phyloP scores from a whole-genome alignment of 768 basidiomycete species.

The Trametes cingulata region DNA sequence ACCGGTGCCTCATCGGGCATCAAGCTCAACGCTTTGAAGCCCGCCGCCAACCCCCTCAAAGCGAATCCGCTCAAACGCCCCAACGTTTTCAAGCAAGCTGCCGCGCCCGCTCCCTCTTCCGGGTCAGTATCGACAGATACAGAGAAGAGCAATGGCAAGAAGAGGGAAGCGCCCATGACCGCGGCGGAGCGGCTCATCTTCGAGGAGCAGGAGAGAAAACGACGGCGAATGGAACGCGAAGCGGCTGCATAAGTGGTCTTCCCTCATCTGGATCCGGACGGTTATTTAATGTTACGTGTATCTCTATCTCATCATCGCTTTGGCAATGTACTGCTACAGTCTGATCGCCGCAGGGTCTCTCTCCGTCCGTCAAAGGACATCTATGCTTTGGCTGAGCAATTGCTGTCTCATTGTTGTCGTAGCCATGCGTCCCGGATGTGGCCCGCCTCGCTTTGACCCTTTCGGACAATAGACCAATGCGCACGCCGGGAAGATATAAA shows the following conservation, averaged over 20 bases:
- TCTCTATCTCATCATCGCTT: constrained; percentile 12
- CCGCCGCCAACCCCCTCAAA: constrained; percentile 60
- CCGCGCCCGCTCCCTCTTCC: constrained; percentile 35
- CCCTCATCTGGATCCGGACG: constrained; percentile 9
- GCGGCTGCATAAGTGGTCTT: constrained; percentile 15
- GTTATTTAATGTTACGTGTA: constrained; percentile 24
- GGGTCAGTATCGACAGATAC: constrained; percentile 29
- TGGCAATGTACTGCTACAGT: constrained; percentile 16
- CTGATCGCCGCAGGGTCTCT: background rate
- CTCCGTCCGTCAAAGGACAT: background rate
- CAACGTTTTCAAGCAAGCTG: constrained; percentile 68
- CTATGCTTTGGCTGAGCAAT: background rate
- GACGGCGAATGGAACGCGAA: constrained; percentile 68
- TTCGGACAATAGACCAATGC: constrained; percentile 12
- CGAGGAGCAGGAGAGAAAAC: constrained; percentile 91
- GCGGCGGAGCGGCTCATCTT: constrained; percentile 84
- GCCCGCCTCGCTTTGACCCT: constrained; percentile 9
- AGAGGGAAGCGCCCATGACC: constrained; percentile 67
- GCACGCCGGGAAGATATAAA: constrained; percentile 1
- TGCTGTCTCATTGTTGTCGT: constrained; percentile 7
- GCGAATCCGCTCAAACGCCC: constrained; percentile 70
- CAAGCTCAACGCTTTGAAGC: constrained; percentile 47
- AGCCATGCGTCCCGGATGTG: constrained; percentile 6
- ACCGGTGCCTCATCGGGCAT: constrained; percentile 19
- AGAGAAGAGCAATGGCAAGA: constrained; percentile 51